Conservation (phyloP, 345 rosid species). For the Aurinia saxatilis region DNA sequence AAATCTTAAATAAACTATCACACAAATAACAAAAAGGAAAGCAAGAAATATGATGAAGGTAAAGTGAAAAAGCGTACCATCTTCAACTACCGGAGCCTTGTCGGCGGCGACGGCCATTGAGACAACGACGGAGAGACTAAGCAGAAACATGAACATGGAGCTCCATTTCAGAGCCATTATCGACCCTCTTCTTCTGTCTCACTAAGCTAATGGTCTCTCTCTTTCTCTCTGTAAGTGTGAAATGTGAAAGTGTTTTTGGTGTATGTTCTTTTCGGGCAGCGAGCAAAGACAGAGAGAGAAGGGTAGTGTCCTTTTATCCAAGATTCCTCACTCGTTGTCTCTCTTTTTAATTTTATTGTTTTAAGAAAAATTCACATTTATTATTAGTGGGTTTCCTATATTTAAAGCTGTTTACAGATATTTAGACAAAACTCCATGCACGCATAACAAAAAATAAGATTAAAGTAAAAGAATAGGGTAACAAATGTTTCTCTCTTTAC, state of each 20-base stretch:
- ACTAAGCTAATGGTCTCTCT: neutral
- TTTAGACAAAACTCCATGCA: slow-evolving; percentile 23
- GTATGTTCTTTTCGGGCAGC: slow-evolving; percentile 29
- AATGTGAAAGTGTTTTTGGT: slow-evolving; percentile 19
- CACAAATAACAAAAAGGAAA: too few relatives aligned
- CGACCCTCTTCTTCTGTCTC: neutral
- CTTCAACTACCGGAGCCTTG: slow-evolving; percentile 41
- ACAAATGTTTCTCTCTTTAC: slow-evolving; percentile 8
- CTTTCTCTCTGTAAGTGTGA: slow-evolving; percentile 21
- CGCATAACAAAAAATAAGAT: slow-evolving; percentile 12
- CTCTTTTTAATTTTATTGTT: neutral
- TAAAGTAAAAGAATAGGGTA: neutral
- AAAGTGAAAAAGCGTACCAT: slow-evolving; percentile 41
- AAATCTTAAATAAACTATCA: slow-evolving; percentile 26
- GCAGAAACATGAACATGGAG: slow-evolving; percentile 33
- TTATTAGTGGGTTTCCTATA: slow-evolving; percentile 3
- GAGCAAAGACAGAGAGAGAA: slow-evolving; percentile 17
- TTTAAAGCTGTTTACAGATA: slow-evolving; percentile 20
- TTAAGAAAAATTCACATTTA: slow-evolving; percentile 10
- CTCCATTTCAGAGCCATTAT: slow-evolving; percentile 42
- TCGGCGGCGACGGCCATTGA: slow-evolving; percentile 33
- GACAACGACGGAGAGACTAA: slow-evolving; percentile 25
- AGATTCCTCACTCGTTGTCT: slow-evolving; percentile 33
- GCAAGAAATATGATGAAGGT: neutral
- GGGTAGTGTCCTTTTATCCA: slow-evolving; percentile 42